Conservation (phyloP, 192 early-diverging fungal genomes). For the Umbelopsis vinacea region DNA sequence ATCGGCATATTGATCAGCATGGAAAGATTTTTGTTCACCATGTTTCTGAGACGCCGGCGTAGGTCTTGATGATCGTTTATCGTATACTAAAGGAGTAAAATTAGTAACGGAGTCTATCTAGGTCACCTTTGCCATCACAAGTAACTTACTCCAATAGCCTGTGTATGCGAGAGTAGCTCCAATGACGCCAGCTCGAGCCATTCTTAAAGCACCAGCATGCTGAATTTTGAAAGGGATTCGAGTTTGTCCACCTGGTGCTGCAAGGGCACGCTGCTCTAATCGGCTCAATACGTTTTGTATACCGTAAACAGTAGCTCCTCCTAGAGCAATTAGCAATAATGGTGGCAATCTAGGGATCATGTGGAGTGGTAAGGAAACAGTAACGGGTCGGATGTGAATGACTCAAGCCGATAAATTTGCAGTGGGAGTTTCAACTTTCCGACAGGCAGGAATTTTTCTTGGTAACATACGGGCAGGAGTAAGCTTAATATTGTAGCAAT, state of each 20-base stretch:
- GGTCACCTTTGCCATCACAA: neutral
- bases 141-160: constrained; percentile 23
- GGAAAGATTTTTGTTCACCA: constrained; percentile 7
- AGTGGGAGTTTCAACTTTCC: neutral
- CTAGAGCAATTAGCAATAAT: constrained; percentile 23
- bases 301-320: constrained; percentile 31
- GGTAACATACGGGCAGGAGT: no score
- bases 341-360: constrained; percentile 38
- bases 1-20: constrained; percentile 12
- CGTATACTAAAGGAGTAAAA: constrained; percentile 26
- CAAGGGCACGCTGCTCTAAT: constrained; percentile 27
- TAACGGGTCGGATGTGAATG: neutral
- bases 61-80: constrained; percentile 19
- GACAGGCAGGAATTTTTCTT: no score
- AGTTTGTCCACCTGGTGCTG: constrained; percentile 21
- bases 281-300: constrained; percentile 25
- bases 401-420: neutral
- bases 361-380: neutral
- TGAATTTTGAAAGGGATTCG: constrained; percentile 16
- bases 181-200: constrained; percentile 7
- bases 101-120: neutral
- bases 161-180: constrained; percentile 19
- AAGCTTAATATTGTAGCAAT: no score
- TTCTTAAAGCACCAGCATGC: constrained; percentile 4
- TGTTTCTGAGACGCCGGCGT: constrained; percentile 19